Evolutionary conservation across 768 basidiomycete species (phyloP), one percentile per base, ranked within the genome.

Genomic region (Scleroderma bovista): DNA sequence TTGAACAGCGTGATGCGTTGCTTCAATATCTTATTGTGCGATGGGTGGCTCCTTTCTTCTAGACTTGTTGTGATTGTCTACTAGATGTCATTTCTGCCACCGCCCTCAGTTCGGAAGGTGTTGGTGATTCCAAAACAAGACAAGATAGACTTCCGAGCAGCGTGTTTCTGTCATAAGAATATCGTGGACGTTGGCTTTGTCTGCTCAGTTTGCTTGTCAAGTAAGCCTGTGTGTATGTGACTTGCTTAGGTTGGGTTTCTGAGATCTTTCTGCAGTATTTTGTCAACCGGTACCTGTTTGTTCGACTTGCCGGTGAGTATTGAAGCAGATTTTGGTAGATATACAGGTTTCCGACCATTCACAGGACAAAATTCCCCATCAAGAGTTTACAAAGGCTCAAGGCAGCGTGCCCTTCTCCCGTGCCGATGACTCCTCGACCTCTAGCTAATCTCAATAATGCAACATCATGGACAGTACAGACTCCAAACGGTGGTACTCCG

Each of bases 91-190:
- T 96, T 84, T 68, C 74, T 89, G 9, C 76, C 85, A 10, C 73
- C 84, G 8, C 79, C 80, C 2, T 72, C 83, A 7, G 79, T 95
- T 46, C 83, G 93, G 39, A 80, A 79, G 60, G 73, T 83, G 42
- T 74, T 98, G 32, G 81, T 87, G 0, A 83, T 90, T 19, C 95
- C 95, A 1, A 90, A 90, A 6, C 93, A 96, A 69, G 94, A 98
- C 65, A 87, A 83, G 61, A 86, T 98, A 51, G 96, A 98, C 67
- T 95, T 98, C 63, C 81, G 96, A 26, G 96, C 96, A 0, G 95
- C 94, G 8, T 98, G 95, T 64, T 98, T 99, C 73, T 99, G 96
- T 71, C 96, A 98, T 70, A 96, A 97, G 66, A 86, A 86, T 47
- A 95, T 96, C 43, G 81, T 98, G 36, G 95, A 98, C 63, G 80